Base-by-base conservation (phyloP, 2,329 filamentous ascomycete species). In the Penicillium frequentans region DNA sequence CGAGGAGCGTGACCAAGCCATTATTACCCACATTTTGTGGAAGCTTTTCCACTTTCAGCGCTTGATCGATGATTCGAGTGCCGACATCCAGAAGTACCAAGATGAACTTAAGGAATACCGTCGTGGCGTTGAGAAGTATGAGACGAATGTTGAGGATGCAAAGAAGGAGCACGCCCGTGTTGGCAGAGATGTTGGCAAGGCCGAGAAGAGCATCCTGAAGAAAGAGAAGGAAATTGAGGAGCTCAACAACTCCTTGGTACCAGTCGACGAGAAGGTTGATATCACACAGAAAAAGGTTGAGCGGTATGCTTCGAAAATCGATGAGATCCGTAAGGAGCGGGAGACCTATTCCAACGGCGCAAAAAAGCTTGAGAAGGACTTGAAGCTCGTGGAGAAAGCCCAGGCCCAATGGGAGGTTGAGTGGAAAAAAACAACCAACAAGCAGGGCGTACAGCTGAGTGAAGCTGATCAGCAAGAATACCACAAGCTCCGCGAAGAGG, bases 11-110 rank as follows among this genome's bases (percentile, higher is more conserved):
- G 93, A 99, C 71, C 85, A 91, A 53, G 95, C 93, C 8, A 90
- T 97, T 55, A 90, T 98, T 54, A 93, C 90, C 1, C 93, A 98
- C 64, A 93, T 96, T 33, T 80, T 99, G 14, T 99, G 93, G 93
- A 98, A 97, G 76, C 82, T 99, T 1, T 98, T 91, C 73, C 92
- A 96, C 70, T 96, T 96, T 72, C 93, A 99, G 74, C 89, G 88
- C 56, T 85, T 92, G 29, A 97, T 99, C 80, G 91, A 97, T 66
- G 90, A 93, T 66, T 96, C 95, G 24, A 93, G 89, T 64, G 87
- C 86, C 45, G 88, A 95, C 68, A 99, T 99, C 56, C 89, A 93
- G 68, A 91, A 90, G 66, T 92, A 97, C 67, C 93, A 98, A 68
- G 91, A 96, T 70, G 93, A 98, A 66, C 81, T 99, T 21, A 96